Evolutionary conservation across 495 filamentous ascomycete species (phyloP), one percentile per base, ranked within the genome.

Genomic region (Aspergillus steynii): DNA sequence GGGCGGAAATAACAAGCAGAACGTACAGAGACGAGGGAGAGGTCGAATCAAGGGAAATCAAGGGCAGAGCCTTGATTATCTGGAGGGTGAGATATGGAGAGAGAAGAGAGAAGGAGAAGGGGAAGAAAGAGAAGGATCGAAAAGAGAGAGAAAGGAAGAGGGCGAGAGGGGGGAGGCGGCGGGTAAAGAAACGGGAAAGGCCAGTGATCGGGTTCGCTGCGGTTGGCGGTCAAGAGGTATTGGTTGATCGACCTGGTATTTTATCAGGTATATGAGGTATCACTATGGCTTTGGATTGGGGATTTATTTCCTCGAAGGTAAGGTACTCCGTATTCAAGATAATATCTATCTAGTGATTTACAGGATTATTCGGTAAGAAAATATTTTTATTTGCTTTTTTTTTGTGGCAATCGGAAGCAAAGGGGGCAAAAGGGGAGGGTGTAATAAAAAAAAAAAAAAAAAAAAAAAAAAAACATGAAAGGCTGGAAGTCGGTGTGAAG

Each of bases 61-160:
- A 77, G 75, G 75, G 61, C 75, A 65, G 68, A 60, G 75, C 71
- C 75, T 77, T 76, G 75, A 75, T 66, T 62, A 62, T 65, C 61
- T 56, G 53, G 61, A 58, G 60, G 55, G 62, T 67, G 62, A 64
- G 66, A 37, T 62, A 65, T 61, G 27, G 50, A 45, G 53, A 34
- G 60, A 57, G 60, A 60, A 67, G 61, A 54, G 55, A 59, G 60
- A 58, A 66, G 59, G 55, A 55, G 61, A 61, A 56, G 61, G 55
- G 59, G 56, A 32, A 52, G 63, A 64, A 69, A 67, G 63, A 72
- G 70, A 51, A 54, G 31, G 53, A 47, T 26, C 69, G 65, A 73
- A 63, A 69, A 71, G 70, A 63, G 59, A 59, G 58, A 59, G 64
- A 65, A 59, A 65, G 61, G 58, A 34, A 46, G 55, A 49, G 47